Conservation (phyloP, 2,329 filamentous ascomycete genomes). For the Phialophora tarda region DNA sequence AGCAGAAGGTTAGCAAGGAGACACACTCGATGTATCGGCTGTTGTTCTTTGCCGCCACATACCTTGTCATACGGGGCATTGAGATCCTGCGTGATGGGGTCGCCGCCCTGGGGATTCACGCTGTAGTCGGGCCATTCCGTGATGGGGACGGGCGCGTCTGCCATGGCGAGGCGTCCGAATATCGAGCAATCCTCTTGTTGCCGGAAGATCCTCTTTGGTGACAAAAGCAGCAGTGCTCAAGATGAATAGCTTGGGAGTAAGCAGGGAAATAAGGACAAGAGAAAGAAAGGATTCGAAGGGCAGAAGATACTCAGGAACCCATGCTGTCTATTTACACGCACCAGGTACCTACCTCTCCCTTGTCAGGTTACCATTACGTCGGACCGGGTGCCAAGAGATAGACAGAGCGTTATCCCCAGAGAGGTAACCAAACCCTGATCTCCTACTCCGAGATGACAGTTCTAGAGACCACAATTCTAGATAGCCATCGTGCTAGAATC, state of each 20-base stretch:
- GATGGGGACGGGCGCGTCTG: slow-evolving; percentile 22
- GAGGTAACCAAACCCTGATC: slow-evolving; percentile 7
- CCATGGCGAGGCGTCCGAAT: slow-evolving; percentile 1
- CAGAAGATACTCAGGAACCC: background rate
- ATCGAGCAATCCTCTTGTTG: background rate
- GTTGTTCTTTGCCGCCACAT: background rate
- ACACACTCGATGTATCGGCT: background rate
- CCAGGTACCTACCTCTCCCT: background rate
- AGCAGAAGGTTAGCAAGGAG: slow-evolving; percentile 8
- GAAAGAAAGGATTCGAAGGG: background rate
- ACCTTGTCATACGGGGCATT: slow-evolving; percentile 35
- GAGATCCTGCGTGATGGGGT: slow-evolving; percentile 32
- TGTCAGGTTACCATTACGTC: background rate
- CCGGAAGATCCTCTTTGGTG: background rate
- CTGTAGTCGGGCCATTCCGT: slow-evolving; percentile 35
- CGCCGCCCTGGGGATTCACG: slow-evolving; percentile 29
- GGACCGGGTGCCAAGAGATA: slow-evolving; percentile 8
- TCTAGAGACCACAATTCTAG: background rate
- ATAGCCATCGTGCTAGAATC: background rate
- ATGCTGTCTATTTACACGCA: slow-evolving; percentile 1
- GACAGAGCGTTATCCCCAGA: background rate
- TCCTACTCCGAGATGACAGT: background rate
- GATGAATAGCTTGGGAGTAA: background rate
- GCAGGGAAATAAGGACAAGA: background rate
- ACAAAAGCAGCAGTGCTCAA: background rate